Conservation (phyloP, 2,329 filamentous ascomycete genomes). For the Emydomyces testavorans region DNA sequence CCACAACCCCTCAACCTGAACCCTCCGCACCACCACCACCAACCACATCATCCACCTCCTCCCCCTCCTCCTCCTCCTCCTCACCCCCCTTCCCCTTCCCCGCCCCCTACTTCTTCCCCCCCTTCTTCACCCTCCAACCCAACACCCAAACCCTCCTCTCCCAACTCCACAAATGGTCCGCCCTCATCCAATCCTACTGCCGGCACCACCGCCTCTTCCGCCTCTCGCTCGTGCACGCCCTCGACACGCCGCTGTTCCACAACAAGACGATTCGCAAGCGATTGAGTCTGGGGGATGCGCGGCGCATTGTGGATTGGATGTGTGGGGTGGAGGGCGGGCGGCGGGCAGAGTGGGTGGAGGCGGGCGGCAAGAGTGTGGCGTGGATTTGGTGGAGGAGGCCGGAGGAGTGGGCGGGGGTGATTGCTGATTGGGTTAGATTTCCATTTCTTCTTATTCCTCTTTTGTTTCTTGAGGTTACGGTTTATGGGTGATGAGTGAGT, state of each 20-base stretch:
- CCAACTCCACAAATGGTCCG: constrained; percentile 70
- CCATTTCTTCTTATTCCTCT: background rate
- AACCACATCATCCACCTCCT: constrained; percentile 13
- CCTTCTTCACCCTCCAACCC: constrained; percentile 42
- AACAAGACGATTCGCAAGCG: constrained; percentile 36
- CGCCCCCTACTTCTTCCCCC: constrained; percentile 40
- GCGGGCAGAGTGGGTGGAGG: constrained; percentile 49
- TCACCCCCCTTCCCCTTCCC: constrained; percentile 36
- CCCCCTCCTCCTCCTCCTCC: constrained; percentile 31
- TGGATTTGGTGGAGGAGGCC: constrained; percentile 78
- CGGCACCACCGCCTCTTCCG: constrained; percentile 64
- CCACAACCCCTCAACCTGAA: background rate
- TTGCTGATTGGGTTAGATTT: constrained; percentile 56
- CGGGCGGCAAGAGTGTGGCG: constrained; percentile 42
- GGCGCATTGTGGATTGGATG: constrained; percentile 48
- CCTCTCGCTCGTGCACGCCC: constrained; percentile 53
- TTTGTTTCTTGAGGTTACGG: background rate
- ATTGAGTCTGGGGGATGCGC: constrained; percentile 43
- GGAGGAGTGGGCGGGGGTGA: constrained; percentile 75
- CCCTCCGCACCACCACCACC: background rate
- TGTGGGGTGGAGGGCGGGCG: constrained; percentile 40
- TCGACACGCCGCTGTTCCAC: constrained; percentile 48
- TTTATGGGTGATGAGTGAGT: constrained; percentile 21
- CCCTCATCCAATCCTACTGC: constrained; percentile 74
- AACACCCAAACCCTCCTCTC: constrained; percentile 35